These are phyloP conservation scores for Chlamydomonas sp. DNA, from an alignment of 139 green algal species.

Conservation along the genomic window DNA sequence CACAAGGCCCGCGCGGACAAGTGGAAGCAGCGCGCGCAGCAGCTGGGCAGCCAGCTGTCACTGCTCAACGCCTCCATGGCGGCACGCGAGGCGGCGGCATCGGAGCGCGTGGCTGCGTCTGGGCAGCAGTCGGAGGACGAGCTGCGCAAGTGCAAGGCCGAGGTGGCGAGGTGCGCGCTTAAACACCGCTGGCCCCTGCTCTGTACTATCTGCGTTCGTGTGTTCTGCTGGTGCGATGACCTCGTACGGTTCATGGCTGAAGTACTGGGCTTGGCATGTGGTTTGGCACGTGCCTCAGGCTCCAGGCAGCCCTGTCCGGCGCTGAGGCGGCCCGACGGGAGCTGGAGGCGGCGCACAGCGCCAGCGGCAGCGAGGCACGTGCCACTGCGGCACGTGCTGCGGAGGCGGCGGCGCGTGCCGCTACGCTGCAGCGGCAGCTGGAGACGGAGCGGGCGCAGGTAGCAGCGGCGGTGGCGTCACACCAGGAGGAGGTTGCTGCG, in stretches of 20 bases:
- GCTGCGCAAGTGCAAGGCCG: neutral
- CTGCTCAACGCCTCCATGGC: constrained; percentile 30
- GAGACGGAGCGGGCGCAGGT: constrained; percentile 46
- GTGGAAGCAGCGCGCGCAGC: constrained; percentile 55
- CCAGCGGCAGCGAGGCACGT: neutral
- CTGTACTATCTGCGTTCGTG: neutral
- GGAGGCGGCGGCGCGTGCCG: constrained; percentile 10
- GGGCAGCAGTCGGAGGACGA: constrained; percentile 13
- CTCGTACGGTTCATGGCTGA: no score
- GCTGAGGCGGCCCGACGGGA: constrained; percentile 24
- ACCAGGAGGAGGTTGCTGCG: constrained; percentile 20
- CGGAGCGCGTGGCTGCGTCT: constrained; percentile 6
- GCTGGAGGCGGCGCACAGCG: constrained; percentile 27
- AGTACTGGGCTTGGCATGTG: neutral
- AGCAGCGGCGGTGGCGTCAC: constrained; percentile 14
- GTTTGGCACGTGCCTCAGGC: constrained; percentile 21
- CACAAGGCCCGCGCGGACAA: constrained; percentile 44
- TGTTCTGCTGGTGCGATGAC: neutral
- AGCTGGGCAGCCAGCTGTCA: constrained; percentile 53
- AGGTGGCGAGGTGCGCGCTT: constrained; percentile 22
- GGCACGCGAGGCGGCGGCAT: constrained; percentile 41
- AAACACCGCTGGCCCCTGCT: neutral
- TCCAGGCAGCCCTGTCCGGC: constrained; percentile 37
- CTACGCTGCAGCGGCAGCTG: constrained; percentile 42
- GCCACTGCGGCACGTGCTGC: constrained; percentile 1